phyloP scores from a whole-genome alignment of 2,329 filamentous ascomycete genomes.

The Fusarium metavorans region DNA sequence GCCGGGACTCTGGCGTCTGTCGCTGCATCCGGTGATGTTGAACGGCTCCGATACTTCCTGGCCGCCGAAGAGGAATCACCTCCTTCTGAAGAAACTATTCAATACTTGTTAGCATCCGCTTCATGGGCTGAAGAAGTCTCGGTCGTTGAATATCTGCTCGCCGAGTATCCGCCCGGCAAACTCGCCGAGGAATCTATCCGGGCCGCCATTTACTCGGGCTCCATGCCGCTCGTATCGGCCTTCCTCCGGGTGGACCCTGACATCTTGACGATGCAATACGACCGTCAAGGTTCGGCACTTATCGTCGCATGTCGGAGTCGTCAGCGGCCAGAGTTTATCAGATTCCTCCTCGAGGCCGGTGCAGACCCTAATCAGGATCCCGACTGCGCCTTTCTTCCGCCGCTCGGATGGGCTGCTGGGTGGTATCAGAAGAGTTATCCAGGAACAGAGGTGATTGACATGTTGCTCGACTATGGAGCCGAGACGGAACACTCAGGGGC shows the following conservation, averaged over 20 bases:
- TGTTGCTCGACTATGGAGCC: background rate
- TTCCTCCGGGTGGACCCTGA: slow-evolving; percentile 15
- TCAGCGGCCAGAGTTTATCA: slow-evolving; percentile 9
- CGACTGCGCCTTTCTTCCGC: background rate
- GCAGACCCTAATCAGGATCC: slow-evolving; percentile 22
- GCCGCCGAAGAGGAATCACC: background rate
- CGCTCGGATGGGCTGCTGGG: background rate
- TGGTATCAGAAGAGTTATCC: background rate
- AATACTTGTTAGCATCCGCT: background rate
- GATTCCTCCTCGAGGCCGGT: slow-evolving; percentile 19
- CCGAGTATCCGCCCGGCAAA: background rate
- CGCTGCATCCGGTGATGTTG: background rate
- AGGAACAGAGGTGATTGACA: background rate
- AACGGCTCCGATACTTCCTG: background rate
- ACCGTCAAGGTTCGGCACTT: slow-evolving; percentile 19
- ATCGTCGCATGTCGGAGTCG: slow-evolving; percentile 21
- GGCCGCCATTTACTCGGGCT: slow-evolving; percentile 16
- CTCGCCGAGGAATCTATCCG: slow-evolving; percentile 17
- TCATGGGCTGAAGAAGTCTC: background rate
- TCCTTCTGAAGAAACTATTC: background rate
- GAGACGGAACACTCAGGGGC: background rate
- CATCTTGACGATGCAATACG: slow-evolving; percentile 21
- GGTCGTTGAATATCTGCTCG: slow-evolving; percentile 12
- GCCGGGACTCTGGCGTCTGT: background rate
- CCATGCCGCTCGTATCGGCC: slow-evolving; percentile 10